These are phyloP conservation scores for Penicillium italicum DNA, from an alignment of 2,329 filamentous ascomycete species.

Conservation along the genomic window DNA sequence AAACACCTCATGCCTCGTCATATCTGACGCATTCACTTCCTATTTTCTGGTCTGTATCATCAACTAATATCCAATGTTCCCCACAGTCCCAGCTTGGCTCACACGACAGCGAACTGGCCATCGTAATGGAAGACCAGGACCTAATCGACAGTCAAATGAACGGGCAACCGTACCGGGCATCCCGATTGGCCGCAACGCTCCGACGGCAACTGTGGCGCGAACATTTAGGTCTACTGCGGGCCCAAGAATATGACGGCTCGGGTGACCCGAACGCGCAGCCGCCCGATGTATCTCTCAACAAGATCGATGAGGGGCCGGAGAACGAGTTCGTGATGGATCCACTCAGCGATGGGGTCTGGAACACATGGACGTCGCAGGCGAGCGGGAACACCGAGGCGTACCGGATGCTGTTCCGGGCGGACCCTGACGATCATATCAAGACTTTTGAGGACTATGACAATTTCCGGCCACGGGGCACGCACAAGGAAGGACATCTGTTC, in stretches of 20 bases:
- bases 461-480: slow-evolving; percentile 61
- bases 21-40: background rate
- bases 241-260: slow-evolving; percentile 64
- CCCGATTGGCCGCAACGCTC: slow-evolving; percentile 72
- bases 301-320: slow-evolving; percentile 66
- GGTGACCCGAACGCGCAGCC: slow-evolving; percentile 74
- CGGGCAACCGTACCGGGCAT: slow-evolving; percentile 67
- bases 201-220: slow-evolving; percentile 86
- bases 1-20: background rate
- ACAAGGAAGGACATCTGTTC: slow-evolving; percentile 82
- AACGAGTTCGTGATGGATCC: slow-evolving; percentile 72
- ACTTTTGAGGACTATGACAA: slow-evolving; percentile 85
- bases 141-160: slow-evolving; percentile 70
- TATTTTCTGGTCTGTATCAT: slow-evolving; percentile 1
- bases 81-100: slow-evolving; percentile 68
- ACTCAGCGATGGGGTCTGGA: slow-evolving; percentile 63
- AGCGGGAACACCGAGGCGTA: slow-evolving; percentile 77
- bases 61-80: slow-evolving; percentile 3
- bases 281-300: slow-evolving; percentile 65
- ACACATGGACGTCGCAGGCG: slow-evolving; percentile 70
- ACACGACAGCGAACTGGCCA: slow-evolving; percentile 87
- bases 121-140: slow-evolving; percentile 76
- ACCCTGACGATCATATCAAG: slow-evolving; percentile 85
- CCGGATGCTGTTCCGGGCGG: slow-evolving; percentile 75
- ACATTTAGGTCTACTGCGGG: slow-evolving; percentile 77